Evolutionary conservation across 352 stramenopile species (phyloP).

Genomic region (Phytopythium boreale): DNA sequence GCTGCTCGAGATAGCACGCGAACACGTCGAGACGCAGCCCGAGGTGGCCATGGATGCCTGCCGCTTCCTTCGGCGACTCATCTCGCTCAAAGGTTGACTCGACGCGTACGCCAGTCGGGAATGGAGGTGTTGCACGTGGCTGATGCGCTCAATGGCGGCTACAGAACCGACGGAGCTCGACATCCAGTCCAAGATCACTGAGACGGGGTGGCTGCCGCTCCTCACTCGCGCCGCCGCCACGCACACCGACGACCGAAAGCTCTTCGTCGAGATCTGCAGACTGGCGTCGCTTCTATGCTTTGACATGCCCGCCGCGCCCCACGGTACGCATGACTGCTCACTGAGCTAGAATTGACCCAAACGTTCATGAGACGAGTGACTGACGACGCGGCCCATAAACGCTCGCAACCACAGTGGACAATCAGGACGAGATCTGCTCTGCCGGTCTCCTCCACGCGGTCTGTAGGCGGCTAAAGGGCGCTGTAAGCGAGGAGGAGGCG

Average conservation of each 20-base stretch:
- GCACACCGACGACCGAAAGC: conserved; percentile 16
- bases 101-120: neutral
- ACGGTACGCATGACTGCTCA: conserved; percentile 24
- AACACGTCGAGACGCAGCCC: conserved; percentile 27
- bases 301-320: conserved; percentile 36
- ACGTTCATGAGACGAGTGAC: neutral
- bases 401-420: conserved; percentile 29
- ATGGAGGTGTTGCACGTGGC: no score
- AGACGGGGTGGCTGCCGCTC: conserved; percentile 32
- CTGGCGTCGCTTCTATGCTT: conserved; percentile 49
- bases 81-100: conserved; percentile 50
- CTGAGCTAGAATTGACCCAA: neutral
- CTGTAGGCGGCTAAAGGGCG: conserved; percentile 14
- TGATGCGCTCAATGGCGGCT: neutral
- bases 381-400: neutral
- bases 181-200: conserved; percentile 54
- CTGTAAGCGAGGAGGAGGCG: conserved; percentile 19
- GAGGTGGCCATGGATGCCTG: conserved; percentile 41
- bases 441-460: conserved; percentile 30
- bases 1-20: conserved; percentile 22
- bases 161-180: conserved; percentile 46
- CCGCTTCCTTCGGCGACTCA: conserved; percentile 40
- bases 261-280: conserved; percentile 40
- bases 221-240: conserved; percentile 23
- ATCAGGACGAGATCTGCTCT: conserved; percentile 43